These are phyloP conservation scores for Cryphonectria carpinicola DNA, from an alignment of 2,329 filamentous ascomycete species.

Conservation along the genomic window DNA sequence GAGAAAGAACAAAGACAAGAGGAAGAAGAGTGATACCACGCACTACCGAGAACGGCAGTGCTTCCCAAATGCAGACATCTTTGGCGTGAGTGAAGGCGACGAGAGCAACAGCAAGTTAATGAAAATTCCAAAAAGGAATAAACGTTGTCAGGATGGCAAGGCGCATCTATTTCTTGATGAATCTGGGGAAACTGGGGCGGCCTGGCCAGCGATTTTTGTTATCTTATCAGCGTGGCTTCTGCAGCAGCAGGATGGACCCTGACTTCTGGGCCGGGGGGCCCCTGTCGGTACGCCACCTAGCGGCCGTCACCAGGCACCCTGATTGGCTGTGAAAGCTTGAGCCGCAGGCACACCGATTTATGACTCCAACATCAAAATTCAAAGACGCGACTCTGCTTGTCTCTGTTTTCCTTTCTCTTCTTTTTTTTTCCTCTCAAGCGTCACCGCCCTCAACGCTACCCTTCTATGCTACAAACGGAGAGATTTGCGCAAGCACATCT, in stretches of 20 bases:
- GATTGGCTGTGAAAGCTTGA: conserved; percentile 11
- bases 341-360: conserved; percentile 16
- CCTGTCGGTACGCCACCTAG: background rate
- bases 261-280: background rate
- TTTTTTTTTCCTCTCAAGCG: conserved; percentile 53
- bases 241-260: background rate
- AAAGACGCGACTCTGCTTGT: background rate
- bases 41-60: conserved; percentile 23
- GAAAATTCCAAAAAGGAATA: background rate
- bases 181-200: conserved; percentile 9
- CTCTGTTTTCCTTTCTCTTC: background rate
- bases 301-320: background rate
- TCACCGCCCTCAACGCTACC: conserved; percentile 84
- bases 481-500: conserved; percentile 43
- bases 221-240: conserved; percentile 9
- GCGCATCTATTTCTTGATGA: background rate
- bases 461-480: conserved; percentile 86
- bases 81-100: conserved; percentile 1
- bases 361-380: conserved; percentile 21
- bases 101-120: background rate
- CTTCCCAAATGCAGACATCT: conserved; percentile 18
- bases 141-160: background rate
- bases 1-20: background rate
- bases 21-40: background rate
- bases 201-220: conserved; percentile 11